Percentiles rank a stretch among this genome's conserved stretches.
Conservation (phyloP, 2,329 filamentous ascomycete genomes). For the Coniella vitis region DNA sequence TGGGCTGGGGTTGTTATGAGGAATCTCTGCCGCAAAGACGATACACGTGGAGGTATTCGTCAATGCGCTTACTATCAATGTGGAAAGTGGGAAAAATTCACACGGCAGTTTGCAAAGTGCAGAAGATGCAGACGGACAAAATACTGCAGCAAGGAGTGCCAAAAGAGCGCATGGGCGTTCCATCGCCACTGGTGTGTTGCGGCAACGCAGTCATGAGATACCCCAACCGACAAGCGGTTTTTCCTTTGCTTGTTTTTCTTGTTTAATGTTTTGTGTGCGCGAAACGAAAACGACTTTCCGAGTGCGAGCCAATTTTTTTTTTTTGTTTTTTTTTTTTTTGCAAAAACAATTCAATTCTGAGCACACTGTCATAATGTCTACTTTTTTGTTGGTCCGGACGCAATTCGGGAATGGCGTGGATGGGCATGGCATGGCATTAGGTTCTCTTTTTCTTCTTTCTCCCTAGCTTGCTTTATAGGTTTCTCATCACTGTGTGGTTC, state of each 20-base stretch:
- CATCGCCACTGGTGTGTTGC: slow-evolving; percentile 96
- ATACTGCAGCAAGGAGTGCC: slow-evolving; percentile 99
- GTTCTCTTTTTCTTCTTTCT: background rate
- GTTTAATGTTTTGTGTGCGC: background rate
- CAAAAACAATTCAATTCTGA: background rate
- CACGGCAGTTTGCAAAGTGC: slow-evolving; percentile 96
- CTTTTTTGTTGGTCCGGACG: slow-evolving; percentile 2
- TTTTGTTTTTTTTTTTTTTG: too few species aligned
- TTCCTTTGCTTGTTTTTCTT: background rate
- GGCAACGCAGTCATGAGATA: slow-evolving; percentile 45
- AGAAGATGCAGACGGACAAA: slow-evolving; percentile 92
- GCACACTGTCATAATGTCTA: slow-evolving; percentile 15
- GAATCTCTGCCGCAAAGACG: slow-evolving; percentile 96
- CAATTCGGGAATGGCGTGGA: slow-evolving; percentile 1
- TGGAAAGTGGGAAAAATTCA: slow-evolving; percentile 96
- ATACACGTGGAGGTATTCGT: slow-evolving; percentile 85
- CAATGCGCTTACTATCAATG: slow-evolving; percentile 98
- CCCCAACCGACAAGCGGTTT: slow-evolving; percentile 9
- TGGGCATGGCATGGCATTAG: slow-evolving; percentile 5
- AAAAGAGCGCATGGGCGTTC: slow-evolving; percentile 97
- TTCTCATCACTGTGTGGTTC: slow-evolving; percentile 2
- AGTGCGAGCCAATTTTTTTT: background rate
- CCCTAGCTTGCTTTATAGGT: background rate
- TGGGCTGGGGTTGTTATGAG: slow-evolving; percentile 99
- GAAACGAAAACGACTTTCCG: background rate